Evolutionary conservation across 345 rosid genomes (phyloP), one percentile per base, ranked within the genome.

Genomic region (Eutrema japonicum): DNA sequence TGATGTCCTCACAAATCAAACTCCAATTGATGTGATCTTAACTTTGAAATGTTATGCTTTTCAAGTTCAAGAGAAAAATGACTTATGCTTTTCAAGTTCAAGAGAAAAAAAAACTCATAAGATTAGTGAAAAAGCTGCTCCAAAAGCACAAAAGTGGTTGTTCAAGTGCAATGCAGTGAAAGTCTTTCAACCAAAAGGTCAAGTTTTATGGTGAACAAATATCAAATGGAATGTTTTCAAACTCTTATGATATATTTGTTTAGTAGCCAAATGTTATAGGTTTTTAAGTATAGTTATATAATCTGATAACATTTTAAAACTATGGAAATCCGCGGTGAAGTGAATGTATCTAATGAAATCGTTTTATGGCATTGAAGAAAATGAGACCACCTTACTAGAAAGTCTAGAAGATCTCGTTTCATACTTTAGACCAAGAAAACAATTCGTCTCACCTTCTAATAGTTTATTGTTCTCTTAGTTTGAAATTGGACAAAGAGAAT

Each of bases 401-500:
- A 56, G 38, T n/a, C 16, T 16, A 53, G 26, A 68, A 57, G 65
- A 49, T n/a, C 27, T 32, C 33, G 9, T 12, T 27, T 30, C 37
- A 33, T 52, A 43, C 38, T 52, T 55, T 26, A 43, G 14, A 54
- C 7, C 16, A 64, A 49, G 47, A 66, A 33, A 48, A 29, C 26
- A 64, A 27, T 11, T 64, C 49, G 51, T 56, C 59, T 47, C 59
- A 27, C 40, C 38, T 10, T 64, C 57, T 48, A 41, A 8, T 32
- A 59, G 48, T 67, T 41, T 27, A 59, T 59, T 70, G 58, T 38
- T 48, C 32, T 50, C 47, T 33, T 12, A 13, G 40, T 27, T 49
- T 59, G 38, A 68, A 68, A 52, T 12, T 13, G 36, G 53, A 70
- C n/a, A 54, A 42, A 60, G 27, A 13, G 59, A 69, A 61, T 61